Base-by-base conservation (phyloP, 306 rosid species). In the Quercus mongolica region DNA sequence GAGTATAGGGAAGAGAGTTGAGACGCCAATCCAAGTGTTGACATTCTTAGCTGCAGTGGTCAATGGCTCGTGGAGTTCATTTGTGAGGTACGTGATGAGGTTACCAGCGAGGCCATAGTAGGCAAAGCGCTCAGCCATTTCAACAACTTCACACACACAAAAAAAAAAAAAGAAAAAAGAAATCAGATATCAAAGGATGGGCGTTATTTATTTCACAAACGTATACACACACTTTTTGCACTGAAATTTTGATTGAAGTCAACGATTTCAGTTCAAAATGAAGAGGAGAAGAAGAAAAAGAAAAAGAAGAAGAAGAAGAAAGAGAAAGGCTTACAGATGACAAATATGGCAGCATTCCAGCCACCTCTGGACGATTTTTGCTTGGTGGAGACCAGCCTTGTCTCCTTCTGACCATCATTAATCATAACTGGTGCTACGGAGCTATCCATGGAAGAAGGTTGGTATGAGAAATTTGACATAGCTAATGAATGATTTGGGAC, bases 11-110 rank as follows among this genome's bases (percentile, higher is more conserved):
- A 88, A 88, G 55, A 91, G 82, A 0, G 91, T 78, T 0, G 92
- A 85, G 9, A 87, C 86, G 25, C 91, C 94, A 54, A 87, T 71
- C 94, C 92, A 88, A 3, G 88, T 85, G 88, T 91, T 91, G 35
- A 91, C 92, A 64, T 87, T 83, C 79, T 87, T 83, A 0, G 78
- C 91, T 5, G 92, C 94, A 0, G 79, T 77, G 5, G 88, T 76
- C 19, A 74, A 46, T 0, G 94, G 82, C 76, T 85, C 87, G n/a
- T 82, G 69, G 69, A 88, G 81, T 75, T 79, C 87, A 71, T 85
- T 79, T 6, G 87, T 79, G 55, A 87, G 72, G 67, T 82, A 87
- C 31, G 52, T 62, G 20, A 87, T 77, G 56, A 87, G 72, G 57
- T 82, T 87, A 3, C 79, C 33, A 0, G 68, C 44, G 35, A 87